Base-by-base conservation (phyloP, 495 filamentous ascomycete species). In the Xylaria sp. region DNA sequence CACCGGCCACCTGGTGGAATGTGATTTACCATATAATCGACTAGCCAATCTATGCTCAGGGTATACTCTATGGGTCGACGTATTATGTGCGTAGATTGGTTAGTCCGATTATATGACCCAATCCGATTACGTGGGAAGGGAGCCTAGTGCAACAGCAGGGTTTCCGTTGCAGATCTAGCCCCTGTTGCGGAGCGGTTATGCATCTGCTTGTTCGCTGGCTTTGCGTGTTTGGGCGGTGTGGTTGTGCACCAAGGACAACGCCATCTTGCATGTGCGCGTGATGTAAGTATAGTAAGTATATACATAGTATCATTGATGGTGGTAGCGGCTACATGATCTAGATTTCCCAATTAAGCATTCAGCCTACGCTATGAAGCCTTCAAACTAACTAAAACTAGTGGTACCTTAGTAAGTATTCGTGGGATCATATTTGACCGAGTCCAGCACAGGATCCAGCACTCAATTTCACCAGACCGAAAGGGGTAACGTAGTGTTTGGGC, bases 111-210 rank as follows among this genome's bases (percentile, higher is more conserved):
- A n/a, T n/a, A n/a, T n/a, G n/a, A n/a, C n/a, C n/a, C n/a, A n/a
- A n/a, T n/a, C n/a, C n/a, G n/a, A n/a, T n/a, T n/a, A n/a, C n/a
- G n/a, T n/a, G n/a, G n/a, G n/a, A n/a, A n/a, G n/a, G n/a, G n/a
- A n/a, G n/a, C 37, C 59, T 50, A 37, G 15, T 35, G 64, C 35
- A 21, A 29, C 64, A 48, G 64, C 29, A 55, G 29, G 6, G 11
- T 5, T 67, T 33, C 64, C 48, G 64, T 53, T 67, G 64, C 64
- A 67, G 64, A 55, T 43, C 48, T 55, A 43, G 48, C 29, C 48
- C 33, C 46, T 50, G 64, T 26, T 52, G 64, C 50, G 64, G 64
- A 67, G 64, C 35, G 5, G 35, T 43, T 55, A 24, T 55, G 46
- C 35, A 43, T 67, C 21, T 66, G 21, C 44, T 52, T 35, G 62